Evolutionary conservation across 1,284 basidiomycete genomes (phyloP), one percentile per base, ranked within the genome.

Genomic region (Trametes pubescens): DNA sequence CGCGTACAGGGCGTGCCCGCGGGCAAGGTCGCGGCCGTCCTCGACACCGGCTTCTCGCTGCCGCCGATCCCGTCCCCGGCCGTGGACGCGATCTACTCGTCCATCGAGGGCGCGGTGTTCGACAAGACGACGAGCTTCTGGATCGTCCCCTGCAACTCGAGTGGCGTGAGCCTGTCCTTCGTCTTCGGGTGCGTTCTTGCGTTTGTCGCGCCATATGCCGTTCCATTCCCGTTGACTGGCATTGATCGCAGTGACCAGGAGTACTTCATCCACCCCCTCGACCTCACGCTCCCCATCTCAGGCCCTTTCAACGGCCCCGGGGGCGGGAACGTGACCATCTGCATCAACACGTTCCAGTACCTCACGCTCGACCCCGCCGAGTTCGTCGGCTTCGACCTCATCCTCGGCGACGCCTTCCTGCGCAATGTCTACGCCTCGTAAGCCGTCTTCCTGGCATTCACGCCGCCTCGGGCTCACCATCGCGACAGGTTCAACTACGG

Each of bases 401-500:
- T 82, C 61, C 70, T 82, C 18, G 81, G 81, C 57, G 77, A 77
- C 57, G 69, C 72, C 32, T 78, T 78, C 72, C 69, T 78, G 38
- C 75, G 80, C 66, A 81, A 81, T 64, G 74, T 72, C 62, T 81
- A 81, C 73, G 76, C 75, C 18, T 75, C 79, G 66, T 81, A 74
- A 62, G 73, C 14, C 37, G 11, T 38, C 37, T 38, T 8, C 37
- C 37, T 38, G 5, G 37, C 37, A 11, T 16, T 5, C 37, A 38
- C 10, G 10, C n/a, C n/a, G n/a, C n/a, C n/a, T n/a, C n/a, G n/a
- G n/a, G n/a, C 37, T 38, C 18, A 16, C 14, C 18, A 14, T 16
- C 3, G 14, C 40, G 16, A 4, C 18, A 43, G 40, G 18, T 43
- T 43, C 18, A 43, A 43, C 40, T 43, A 43, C 40, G 40, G 40